Evolutionary conservation across 768 basidiomycete genomes (phyloP), one percentile per base, ranked within the genome.

Genomic region (Mycena indigotica): DNA sequence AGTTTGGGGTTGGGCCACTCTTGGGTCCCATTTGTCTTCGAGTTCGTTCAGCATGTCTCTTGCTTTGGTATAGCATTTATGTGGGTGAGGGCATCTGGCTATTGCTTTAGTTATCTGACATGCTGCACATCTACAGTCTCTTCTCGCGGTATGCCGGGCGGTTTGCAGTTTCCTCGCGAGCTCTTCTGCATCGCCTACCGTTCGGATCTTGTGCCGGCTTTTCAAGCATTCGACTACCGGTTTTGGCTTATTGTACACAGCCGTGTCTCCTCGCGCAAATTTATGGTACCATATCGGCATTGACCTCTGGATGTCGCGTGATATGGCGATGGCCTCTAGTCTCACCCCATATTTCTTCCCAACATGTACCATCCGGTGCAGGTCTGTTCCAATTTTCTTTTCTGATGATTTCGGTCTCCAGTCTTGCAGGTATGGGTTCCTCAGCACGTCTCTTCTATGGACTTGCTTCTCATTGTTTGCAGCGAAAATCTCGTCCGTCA

Each of bases 211-310:
- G 23, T 57, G 39, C 19, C 25, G 23, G 12, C 2, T 2, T 44
- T 28, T 28, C 5, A 56, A 40, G 28, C 55, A 50, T 2, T 29
- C 48, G 35, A n/a, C n/a, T n/a, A n/a, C n/a, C n/a, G n/a, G n/a
- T n/a, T n/a, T n/a, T n/a, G n/a, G n/a, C n/a, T n/a, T n/a, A n/a
- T n/a, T n/a, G n/a, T n/a, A n/a, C n/a, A n/a, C n/a, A n/a, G n/a
- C n/a, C n/a, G n/a, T n/a, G n/a, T n/a, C n/a, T n/a, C n/a, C n/a
- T n/a, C n/a, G n/a, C n/a, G n/a, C n/a, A n/a, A n/a, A n/a, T n/a
- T n/a, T n/a, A n/a, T 63, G 62, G 52, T 53, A 54, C 62, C 62
- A 63, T 2, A 63, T 60, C 0, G 59, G 50, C 8, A 52, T 38
- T 24, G 52, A 30, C 2, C 57, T 28, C 24, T 45, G 28, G 5